A percentile compares a stretch with the other conserved stretches of the same genome.
phyloP scores from a whole-genome alignment of 371 early-diverging fungal species.

The Mucor lusitanicus region DNA sequence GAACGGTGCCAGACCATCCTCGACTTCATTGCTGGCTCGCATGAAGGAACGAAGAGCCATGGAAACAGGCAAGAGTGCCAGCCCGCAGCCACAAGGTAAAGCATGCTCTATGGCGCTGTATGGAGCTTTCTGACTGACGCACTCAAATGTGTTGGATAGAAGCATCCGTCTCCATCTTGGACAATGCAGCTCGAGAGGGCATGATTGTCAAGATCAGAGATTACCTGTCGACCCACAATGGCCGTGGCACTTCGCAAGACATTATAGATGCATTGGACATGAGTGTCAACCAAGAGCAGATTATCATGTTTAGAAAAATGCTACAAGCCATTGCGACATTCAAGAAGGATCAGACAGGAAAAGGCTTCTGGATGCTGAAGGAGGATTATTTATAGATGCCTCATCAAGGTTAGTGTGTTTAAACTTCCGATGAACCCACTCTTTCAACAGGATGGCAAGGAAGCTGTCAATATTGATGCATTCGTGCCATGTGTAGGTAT shows the following conservation, averaged over 20 bases:
- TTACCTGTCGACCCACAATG: constrained; percentile 46
- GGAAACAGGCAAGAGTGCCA: constrained; percentile 15
- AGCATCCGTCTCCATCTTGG: constrained; percentile 19
- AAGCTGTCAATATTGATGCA: constrained; percentile 1
- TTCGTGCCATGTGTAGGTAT: background rate
- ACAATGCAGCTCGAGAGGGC: constrained; percentile 33
- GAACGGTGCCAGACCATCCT: constrained; percentile 15
- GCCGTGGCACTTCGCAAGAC: constrained; percentile 50
- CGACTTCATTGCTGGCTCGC: constrained; percentile 43
- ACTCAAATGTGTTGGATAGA: too few relatives aligned
- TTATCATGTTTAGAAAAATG: constrained; percentile 66
- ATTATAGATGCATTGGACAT: constrained; percentile 54
- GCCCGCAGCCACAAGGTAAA: constrained; percentile 2
- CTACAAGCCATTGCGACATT: constrained; percentile 65
- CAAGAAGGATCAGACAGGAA: constrained; percentile 36
- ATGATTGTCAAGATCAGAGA: constrained; percentile 60
- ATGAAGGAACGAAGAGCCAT: constrained; percentile 52
- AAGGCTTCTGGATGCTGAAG: constrained; percentile 58
- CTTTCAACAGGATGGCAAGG: background rate
- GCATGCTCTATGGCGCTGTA: background rate
- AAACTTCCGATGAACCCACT: background rate
- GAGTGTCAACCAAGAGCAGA: constrained; percentile 50
- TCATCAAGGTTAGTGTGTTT: background rate
- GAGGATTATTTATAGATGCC: constrained; percentile 42
- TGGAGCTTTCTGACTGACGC: too few relatives aligned